Percentiles rank a stretch among this genome's conserved stretches.
Conservation (phyloP, 768 basidiomycete genomes). For the Termitomyces titanicus region DNA sequence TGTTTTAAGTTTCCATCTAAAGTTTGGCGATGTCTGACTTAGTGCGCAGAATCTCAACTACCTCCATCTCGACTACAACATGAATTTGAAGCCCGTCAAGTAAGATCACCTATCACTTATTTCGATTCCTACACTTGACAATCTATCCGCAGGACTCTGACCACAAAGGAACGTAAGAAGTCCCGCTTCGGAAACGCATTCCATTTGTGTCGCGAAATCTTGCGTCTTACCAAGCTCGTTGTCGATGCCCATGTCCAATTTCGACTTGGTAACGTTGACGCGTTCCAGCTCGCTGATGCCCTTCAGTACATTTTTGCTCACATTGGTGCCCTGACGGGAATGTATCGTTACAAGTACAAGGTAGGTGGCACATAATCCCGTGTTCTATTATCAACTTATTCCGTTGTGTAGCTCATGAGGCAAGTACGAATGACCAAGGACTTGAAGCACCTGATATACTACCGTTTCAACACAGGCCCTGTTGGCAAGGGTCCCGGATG, state of each 20-base stretch:
- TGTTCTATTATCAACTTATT: not conserved
- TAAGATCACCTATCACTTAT: conserved; percentile 22
- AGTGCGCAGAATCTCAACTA: conserved; percentile 77
- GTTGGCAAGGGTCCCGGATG: conserved; percentile 99
- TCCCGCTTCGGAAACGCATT: conserved; percentile 99
- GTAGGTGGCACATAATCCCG: conserved; percentile 30
- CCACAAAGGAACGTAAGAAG: conserved; percentile 99
- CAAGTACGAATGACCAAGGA: conserved; percentile 99
- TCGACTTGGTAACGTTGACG: conserved; percentile 96
- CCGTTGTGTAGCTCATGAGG: conserved; percentile 74
- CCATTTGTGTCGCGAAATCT: conserved; percentile 95
- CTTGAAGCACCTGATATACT: conserved; percentile 96
- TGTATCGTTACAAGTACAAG: conserved; percentile 99
- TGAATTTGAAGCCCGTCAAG: conserved; percentile 98
- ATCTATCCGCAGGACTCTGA: conserved; percentile 72
- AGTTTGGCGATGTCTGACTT: not conserved
- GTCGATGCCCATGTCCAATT: conserved; percentile 99
- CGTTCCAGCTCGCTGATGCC: conserved; percentile 98
- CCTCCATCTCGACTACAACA: conserved; percentile 94
- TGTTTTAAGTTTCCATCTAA: not conserved
- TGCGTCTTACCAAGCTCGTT: conserved; percentile 96
- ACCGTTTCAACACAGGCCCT: conserved; percentile 99
- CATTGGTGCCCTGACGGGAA: conserved; percentile 96
- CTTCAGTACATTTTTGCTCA: conserved; percentile 97
- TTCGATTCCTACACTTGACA: not conserved